A percentile compares a stretch with the other conserved stretches of the same genome.
These are phyloP conservation scores for Ogataea trehaloabstinens DNA, from an alignment of 805 yeast genomes.

Conservation along the genomic window DNA sequence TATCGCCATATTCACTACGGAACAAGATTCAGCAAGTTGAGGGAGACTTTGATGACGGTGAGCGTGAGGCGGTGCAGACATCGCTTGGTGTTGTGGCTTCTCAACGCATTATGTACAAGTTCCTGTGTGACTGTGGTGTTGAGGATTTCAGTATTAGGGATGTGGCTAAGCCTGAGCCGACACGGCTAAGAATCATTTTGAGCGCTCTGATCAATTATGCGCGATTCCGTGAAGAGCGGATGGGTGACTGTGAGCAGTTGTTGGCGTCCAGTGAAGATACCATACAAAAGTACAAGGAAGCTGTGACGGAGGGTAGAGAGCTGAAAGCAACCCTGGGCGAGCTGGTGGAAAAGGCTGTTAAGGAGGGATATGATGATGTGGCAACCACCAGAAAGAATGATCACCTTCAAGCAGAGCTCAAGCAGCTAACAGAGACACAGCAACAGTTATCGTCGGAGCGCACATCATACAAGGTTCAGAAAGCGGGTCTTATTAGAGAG, in stretches of 20 bases:
- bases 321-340: conserved; percentile 29
- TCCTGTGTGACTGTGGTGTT: conserved; percentile 71
- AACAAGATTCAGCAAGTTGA: conserved; percentile 23
- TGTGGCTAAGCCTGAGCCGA: conserved; percentile 72
- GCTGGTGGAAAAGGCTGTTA: conserved; percentile 16
- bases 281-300: conserved; percentile 43
- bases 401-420: conserved; percentile 59
- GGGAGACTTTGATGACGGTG: conserved; percentile 18
- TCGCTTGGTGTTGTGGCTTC: conserved; percentile 53
- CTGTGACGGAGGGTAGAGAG: conserved; percentile 40
- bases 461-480: conserved; percentile 60
- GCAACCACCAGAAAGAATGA: conserved; percentile 49
- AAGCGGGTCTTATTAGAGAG: conserved; percentile 53
- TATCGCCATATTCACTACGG: conserved; percentile 30
- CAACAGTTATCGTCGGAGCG: conserved; percentile 62
- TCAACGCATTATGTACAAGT: conserved; percentile 58
- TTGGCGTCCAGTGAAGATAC: conserved; percentile 52
- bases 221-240: conserved; percentile 74
- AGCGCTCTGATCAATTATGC: conserved; percentile 88
- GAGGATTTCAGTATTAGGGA: conserved; percentile 75
- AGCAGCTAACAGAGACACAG: conserved; percentile 58
- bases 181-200: conserved; percentile 58
- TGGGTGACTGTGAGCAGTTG: conserved; percentile 64
- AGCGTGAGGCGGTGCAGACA: conserved; percentile 25
- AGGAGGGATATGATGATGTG: conserved; percentile 35